Percentiles rank a stretch among this genome's conserved stretches.
Evolutionary conservation across 495 filamentous ascomycete genomes (phyloP).

Genomic region (Lichenothelia convexa): DNA sequence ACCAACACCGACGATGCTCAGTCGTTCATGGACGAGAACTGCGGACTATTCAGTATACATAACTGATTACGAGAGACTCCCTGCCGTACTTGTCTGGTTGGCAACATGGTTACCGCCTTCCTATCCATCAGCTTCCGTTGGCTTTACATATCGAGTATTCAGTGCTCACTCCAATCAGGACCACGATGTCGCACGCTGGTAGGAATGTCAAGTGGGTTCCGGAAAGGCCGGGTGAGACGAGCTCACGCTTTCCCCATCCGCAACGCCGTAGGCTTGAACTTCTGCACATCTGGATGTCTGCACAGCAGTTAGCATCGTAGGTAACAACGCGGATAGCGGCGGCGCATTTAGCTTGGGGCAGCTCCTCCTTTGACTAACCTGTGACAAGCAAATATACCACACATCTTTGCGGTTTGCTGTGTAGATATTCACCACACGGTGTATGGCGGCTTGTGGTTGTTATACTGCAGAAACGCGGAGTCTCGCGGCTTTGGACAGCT

Average conservation of each 20-base stretch:
- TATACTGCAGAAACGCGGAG: neutral
- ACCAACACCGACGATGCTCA: constrained; percentile 97
- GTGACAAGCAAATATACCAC: constrained; percentile 90
- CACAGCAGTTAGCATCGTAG: constrained; percentile 22
- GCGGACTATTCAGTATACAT: constrained; percentile 16
- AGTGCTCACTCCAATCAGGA: constrained; percentile 90
- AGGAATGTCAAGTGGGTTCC: constrained; percentile 6
- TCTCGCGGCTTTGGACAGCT: neutral
- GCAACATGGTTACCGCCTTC: constrained; percentile 74
- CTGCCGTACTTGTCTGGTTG: constrained; percentile 67
- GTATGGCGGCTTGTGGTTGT: no score
- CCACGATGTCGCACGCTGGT: constrained; percentile 81
- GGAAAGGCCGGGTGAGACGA: constrained; percentile 4
- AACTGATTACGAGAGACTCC: neutral
- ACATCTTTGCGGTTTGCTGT: constrained; percentile 14
- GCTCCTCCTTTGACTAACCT: constrained; percentile 33
- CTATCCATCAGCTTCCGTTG: constrained; percentile 8
- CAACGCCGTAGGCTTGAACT: constrained; percentile 93
- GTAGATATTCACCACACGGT: neutral
- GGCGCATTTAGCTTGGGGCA: neutral
- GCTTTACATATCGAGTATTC: neutral
- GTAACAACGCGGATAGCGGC: constrained; percentile 1
- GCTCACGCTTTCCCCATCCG: constrained; percentile 89
- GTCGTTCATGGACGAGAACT: constrained; percentile 94
- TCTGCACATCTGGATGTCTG: constrained; percentile 82